Evolutionary conservation across 225 moss, liverwort and hornwort genomes (phyloP), one percentile per base, ranked within the genome.

Genomic region (Sphagnum tenellum): DNA sequence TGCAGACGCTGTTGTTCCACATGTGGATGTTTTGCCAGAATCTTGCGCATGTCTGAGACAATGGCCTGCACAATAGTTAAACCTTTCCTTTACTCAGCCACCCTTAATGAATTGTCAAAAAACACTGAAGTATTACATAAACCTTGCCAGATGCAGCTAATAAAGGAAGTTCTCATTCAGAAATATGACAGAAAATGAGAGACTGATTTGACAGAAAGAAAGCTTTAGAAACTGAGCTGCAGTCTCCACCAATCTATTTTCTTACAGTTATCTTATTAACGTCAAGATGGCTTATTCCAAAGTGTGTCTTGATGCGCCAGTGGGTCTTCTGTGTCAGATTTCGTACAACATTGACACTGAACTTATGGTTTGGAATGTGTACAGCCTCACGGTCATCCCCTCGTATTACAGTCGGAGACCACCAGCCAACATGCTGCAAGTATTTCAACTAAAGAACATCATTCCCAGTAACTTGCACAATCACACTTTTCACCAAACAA

Each of bases 321-420:
- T 98, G 96, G 13, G 92, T 87, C 74, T 98, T 98, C 50, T 98
- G 96, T 48, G 79, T 98, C 56, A 98, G 77, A 78, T 98, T 98
- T 48, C 96, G 96, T 4, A 98, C 96, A 5, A 98, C 92, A 76
- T 85, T 92, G 55, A 98, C 96, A 61, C 88, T 89, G 50, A 98
- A 98, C 75, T 98, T 98, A 77, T 98, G 96, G 68, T 98, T 98
- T 48, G 96, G 96, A 70, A 98, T 93, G 49, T 89, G 83, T 44
- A 98, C 96, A 48, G 96, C 92, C 79, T 98, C 96, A 11, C 96
- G 83, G 65, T 98, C 96, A 73, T 98, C 96, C 60, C 96, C 96
- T 73, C 96, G 75, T 60, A 98, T 90, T 52, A 98, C 80, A 48
- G 96, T 98, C 29, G 96, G 96, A 59, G 92, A 89, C 96, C 96